Base-by-base conservation (phyloP, 352 stramenopile species). In the Phytophthora multivora region DNA sequence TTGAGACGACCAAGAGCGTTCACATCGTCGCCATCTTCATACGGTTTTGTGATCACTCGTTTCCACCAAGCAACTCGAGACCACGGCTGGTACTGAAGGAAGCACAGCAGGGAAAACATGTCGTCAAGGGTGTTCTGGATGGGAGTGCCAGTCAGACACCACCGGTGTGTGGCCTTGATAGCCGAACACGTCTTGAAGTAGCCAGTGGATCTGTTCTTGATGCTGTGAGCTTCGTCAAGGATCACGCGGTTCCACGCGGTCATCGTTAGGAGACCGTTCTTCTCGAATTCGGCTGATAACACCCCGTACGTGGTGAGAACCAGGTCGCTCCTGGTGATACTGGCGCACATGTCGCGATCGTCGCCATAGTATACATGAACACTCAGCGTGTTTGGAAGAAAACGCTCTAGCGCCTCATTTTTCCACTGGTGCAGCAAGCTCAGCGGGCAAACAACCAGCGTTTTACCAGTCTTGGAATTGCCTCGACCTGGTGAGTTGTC, bases 391-490 rank as follows among this genome's bases (percentile, higher is more conserved):
- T 76, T 74, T 1, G 79, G 31, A 2, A 69, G 58, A 47, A 91
- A 91, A 3, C 83, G 83, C 33, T 89, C 71, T 40, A 89, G 60
- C 8, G 93, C 69, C 63, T 97, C 89, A 59, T 83, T 81, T 43
- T 95, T 91, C 89, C 89, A 97, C 59, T 96, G 87, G 49, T 93
- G 83, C 21, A 97, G 67, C 49, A 97, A 71, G 40, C 89, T 96
- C 21, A 97, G 65, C 4, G 90, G 90, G 58, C 84, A 95, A 42
- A 97, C 74, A 15, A 96, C 86, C 3, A 97, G 77, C 21, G 90
- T 97, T 45, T 83, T 82, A 15, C 53, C 8, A n/a, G 54, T 19
- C 40, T 18, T 31, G 59, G 57, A 48, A 11, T 39, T 66, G 16
- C 13, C 47, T 38, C 10, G 47, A 39, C 28, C 30, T n/a, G 45